Conservation (phyloP, 2,329 filamentous ascomycete genomes). For the Botryotinia narcissicola region DNA sequence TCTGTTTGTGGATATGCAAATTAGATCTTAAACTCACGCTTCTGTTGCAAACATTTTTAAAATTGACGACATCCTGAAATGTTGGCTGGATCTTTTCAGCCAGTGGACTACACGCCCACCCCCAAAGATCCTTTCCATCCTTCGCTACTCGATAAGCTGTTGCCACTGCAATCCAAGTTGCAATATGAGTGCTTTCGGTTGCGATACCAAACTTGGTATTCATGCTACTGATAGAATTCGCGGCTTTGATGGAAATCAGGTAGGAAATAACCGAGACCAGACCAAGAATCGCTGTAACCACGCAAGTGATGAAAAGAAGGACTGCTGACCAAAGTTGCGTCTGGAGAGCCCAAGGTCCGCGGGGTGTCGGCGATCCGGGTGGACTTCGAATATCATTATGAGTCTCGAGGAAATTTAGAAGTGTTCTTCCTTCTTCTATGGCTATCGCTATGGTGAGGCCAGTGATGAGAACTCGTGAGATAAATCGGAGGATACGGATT, state of each 20-base stretch:
- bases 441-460: background rate
- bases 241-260: constrained; percentile 21
- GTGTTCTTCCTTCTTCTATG: constrained; percentile 1
- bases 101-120: constrained; percentile 27
- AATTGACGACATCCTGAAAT: constrained; percentile 29
- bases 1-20: background rate
- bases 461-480: constrained; percentile 1
- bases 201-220: constrained; percentile 21
- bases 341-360: constrained; percentile 11
- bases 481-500: background rate
- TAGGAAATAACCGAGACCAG: constrained; percentile 25
- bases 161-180: constrained; percentile 26
- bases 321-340: constrained; percentile 23
- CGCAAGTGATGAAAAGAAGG: constrained; percentile 24
- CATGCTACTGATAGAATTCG: constrained; percentile 23
- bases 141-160: constrained; percentile 27
- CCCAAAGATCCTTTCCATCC: constrained; percentile 30
- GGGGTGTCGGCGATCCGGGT: background rate
- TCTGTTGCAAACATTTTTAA: constrained; percentile 26
- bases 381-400: background rate
- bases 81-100: constrained; percentile 27
- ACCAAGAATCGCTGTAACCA: constrained; percentile 23
- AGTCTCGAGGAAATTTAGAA: background rate
- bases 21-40: constrained; percentile 18
- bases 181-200: constrained; percentile 23